Base-by-base conservation (phyloP, 129 eudicot genomes). In the Centella asiatica region DNA sequence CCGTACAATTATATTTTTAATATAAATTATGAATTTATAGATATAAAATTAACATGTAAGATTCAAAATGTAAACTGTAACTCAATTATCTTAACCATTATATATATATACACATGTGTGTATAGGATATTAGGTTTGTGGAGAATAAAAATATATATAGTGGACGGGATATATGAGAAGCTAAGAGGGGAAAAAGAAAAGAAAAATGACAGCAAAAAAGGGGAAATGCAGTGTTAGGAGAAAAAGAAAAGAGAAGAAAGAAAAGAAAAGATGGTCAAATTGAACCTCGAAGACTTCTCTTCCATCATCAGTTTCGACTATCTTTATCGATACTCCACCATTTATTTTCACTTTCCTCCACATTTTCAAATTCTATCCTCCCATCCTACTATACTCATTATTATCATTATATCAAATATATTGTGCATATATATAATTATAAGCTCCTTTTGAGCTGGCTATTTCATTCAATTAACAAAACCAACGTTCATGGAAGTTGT, bases 221-320 rank as follows among this genome's bases (percentile, higher is more conserved):
- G 1, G 3, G 25, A 63, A 60, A 25, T 62, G 72, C 61, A 71
- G 60, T 37, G 42, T 25, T 67, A 36, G 68, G 72, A 48, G 53
- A 63, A 67, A 69, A 67, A 46, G 81, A 72, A 80, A 79, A 69
- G 74, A 78, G 65, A 75, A n/a, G n/a, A n/a, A n/a, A n/a, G n/a
- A n/a, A n/a, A 75, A 64, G 64, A 72, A 74, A 72, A 72, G 78
- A 74, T 82, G 84, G 95, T 82, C 88, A 85, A 89, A 85, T 77
- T 75, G 71, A 69, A 78, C 90, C 95, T 89, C 95, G 97, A 89
- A 89, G 90, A 83, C 90, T 80, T 76, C 85, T 72, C 81, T 71
- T 56, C 69, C 87, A 83, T 83, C 93, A 84, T 84, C 83, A 88
- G 61, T 79, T 71, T 82, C 81, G 52, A 80, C 90, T 80, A 73